Conservation (phyloP, 1,139 yeast genomes). For the Nakaseomyces sp. region DNA sequence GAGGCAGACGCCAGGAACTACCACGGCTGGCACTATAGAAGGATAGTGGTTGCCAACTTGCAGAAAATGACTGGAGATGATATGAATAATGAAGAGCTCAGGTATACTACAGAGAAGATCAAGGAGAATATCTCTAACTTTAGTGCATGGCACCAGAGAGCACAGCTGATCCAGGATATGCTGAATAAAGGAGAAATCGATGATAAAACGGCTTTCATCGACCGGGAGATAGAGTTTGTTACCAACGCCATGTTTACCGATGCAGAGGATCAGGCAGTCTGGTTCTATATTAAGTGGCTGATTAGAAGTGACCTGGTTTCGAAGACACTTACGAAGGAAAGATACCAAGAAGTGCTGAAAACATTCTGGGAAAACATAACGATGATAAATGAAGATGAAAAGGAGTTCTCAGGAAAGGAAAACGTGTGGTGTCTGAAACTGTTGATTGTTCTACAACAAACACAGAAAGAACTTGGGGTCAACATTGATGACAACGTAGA, state of each 20-base stretch:
- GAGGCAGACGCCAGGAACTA: conserved; percentile 72
- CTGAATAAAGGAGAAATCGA: conserved; percentile 30
- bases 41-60: conserved; percentile 53
- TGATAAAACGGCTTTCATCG: conserved; percentile 34
- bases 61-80: conserved; percentile 34
- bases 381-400: conserved; percentile 54
- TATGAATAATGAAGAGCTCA: conserved; percentile 46
- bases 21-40: conserved; percentile 94
- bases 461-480: conserved; percentile 25
- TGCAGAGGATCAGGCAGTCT: conserved; percentile 86
- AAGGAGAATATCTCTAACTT: conserved; percentile 81
- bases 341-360: conserved; percentile 32
- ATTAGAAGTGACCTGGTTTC: conserved; percentile 42
- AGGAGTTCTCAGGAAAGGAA: conserved; percentile 48
- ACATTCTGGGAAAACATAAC: conserved; percentile 36
- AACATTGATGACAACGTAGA: conserved; percentile 21
- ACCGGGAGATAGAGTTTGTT: conserved; percentile 55
- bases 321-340: conserved; percentile 23
- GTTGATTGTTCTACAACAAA: conserved; percentile 38
- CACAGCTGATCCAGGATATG: conserved; percentile 54
- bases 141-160: conserved; percentile 93
- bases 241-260: conserved; percentile 87
- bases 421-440: conserved; percentile 65
- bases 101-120: conserved; percentile 70
- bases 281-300: conserved; percentile 86